Percentiles rank a stretch among this genome's conserved stretches.
phyloP scores from a whole-genome alignment of 2,329 filamentous ascomycete species.

The Exophiala lecanii-corni region DNA sequence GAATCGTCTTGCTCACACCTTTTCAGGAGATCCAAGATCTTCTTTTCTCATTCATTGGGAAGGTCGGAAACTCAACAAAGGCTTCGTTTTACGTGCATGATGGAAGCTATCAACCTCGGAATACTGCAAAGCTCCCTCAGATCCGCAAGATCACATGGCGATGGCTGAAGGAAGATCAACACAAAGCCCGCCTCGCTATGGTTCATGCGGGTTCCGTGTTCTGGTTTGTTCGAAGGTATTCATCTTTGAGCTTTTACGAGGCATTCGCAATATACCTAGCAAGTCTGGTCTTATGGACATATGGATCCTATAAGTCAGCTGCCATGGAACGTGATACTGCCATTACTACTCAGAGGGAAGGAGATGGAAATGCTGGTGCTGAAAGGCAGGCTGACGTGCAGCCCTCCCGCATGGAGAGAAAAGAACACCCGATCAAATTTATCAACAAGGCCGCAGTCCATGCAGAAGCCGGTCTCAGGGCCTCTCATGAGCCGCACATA shows the following conservation, averaged over 20 bases:
- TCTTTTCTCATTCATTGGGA: constrained; percentile 23
- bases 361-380: constrained; percentile 19
- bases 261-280: constrained; percentile 44
- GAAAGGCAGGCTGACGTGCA: constrained; percentile 18
- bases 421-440: constrained; percentile 15
- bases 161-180: constrained; percentile 50
- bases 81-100: constrained; percentile 24
- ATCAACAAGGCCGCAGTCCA: constrained; percentile 13
- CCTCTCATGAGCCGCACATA: neutral
- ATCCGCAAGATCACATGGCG: constrained; percentile 38
- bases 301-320: constrained; percentile 30
- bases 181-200: constrained; percentile 54
- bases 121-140: constrained; percentile 21
- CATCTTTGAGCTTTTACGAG: constrained; percentile 46
- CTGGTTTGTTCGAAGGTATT: constrained; percentile 50
- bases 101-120: constrained; percentile 23
- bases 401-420: constrained; percentile 21
- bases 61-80: constrained; percentile 18
- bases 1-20: constrained; percentile 50
- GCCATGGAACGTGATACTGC: constrained; percentile 20
- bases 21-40: constrained; percentile 41
- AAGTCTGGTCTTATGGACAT: constrained; percentile 48
- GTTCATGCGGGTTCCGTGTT: constrained; percentile 51
- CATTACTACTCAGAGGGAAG: constrained; percentile 13
- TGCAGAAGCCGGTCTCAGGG: neutral